A percentile compares a stretch with the other conserved stretches of the same genome.
phyloP scores from a whole-genome alignment of 2,329 filamentous ascomycete species.

The Aspergillus tubingensis region DNA sequence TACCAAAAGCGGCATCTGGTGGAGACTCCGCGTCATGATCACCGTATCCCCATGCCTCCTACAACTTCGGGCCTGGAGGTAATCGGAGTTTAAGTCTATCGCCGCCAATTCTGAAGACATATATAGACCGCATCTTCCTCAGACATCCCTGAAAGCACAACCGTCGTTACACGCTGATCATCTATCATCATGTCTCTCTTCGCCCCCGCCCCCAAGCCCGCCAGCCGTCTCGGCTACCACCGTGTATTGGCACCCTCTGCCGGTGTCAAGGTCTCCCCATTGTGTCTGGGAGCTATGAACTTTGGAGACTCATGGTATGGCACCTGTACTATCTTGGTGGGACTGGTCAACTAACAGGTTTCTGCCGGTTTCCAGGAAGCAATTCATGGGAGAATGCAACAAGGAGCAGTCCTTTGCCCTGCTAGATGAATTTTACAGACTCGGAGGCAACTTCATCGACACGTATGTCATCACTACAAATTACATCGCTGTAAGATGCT shows the following conservation, averaged over 20 bases:
- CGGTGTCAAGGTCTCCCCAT: constrained; percentile 63
- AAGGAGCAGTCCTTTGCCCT: constrained; percentile 62
- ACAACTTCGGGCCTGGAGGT: neutral
- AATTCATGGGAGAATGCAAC: constrained; percentile 61
- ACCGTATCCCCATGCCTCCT: neutral
- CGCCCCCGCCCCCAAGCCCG: constrained; percentile 50
- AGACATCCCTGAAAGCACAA: neutral
- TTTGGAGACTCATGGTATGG: constrained; percentile 43
- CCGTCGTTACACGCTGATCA: neutral
- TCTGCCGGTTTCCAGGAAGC: neutral
- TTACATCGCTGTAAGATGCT: neutral
- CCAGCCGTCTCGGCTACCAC: constrained; percentile 63
- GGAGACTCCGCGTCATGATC: neutral
- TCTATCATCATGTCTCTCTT: constrained; percentile 19
- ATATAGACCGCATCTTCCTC: neutral
- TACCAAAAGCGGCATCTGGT: neutral
- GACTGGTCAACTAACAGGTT: neutral
- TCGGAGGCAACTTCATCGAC: constrained; percentile 73
- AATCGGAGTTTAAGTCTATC: neutral
- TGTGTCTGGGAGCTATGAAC: constrained; percentile 45
- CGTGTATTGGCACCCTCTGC: constrained; percentile 66
- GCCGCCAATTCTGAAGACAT: neutral
- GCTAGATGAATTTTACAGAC: constrained; percentile 64
- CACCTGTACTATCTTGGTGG: constrained; percentile 21
- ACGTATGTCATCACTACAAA: constrained; percentile 44